These are phyloP conservation scores for Aspergillus affinis DNA, from an alignment of 495 filamentous ascomycete genomes.

Conservation along the genomic window DNA sequence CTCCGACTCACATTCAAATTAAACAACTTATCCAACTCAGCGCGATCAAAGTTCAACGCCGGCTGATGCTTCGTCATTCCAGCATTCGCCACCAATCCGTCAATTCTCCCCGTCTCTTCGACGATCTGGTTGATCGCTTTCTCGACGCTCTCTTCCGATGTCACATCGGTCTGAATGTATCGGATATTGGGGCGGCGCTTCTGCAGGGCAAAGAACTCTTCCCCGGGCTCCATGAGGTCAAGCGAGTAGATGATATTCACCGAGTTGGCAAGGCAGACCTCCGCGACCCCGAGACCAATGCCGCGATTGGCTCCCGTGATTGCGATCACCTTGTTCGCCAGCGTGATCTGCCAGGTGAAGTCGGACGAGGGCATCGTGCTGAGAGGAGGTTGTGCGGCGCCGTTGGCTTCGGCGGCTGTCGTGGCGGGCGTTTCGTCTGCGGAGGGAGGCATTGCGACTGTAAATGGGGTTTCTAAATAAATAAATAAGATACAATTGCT, in stretches of 20 bases:
- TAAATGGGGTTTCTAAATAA: too few species aligned
- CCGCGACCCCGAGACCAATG: conserved; percentile 39
- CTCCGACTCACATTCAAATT: conserved; percentile 35
- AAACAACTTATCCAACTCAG: conserved; percentile 41
- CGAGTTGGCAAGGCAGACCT: conserved; percentile 41
- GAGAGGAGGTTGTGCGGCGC: conserved; percentile 9
- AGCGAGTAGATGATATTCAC: conserved; percentile 41
- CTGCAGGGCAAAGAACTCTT: conserved; percentile 36
- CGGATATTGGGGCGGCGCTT: conserved; percentile 35
- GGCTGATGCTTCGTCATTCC: conserved; percentile 49
- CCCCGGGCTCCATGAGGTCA: conserved; percentile 42
- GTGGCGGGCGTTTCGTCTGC: too few species aligned
- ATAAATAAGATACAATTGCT: too few species aligned
- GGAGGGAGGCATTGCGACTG: too few species aligned
- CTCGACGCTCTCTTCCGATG: conserved; percentile 37
- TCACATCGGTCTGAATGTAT: conserved; percentile 42
- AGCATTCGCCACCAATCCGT: conserved; percentile 40
- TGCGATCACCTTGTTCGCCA: conserved; percentile 29
- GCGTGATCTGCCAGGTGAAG: conserved; percentile 32
- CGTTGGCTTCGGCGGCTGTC: too few species aligned
- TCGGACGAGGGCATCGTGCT: conserved; percentile 26
- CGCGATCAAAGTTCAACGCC: conserved; percentile 39
- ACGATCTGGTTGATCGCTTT: conserved; percentile 40
- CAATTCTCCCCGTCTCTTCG: conserved; percentile 32
- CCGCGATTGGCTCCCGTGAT: conserved; percentile 44